A percentile compares a stretch with the other conserved stretches of the same genome.
These are phyloP conservation scores for Didymella pinodella DNA, from an alignment of 2,329 filamentous ascomycete species.

Conservation along the genomic window DNA sequence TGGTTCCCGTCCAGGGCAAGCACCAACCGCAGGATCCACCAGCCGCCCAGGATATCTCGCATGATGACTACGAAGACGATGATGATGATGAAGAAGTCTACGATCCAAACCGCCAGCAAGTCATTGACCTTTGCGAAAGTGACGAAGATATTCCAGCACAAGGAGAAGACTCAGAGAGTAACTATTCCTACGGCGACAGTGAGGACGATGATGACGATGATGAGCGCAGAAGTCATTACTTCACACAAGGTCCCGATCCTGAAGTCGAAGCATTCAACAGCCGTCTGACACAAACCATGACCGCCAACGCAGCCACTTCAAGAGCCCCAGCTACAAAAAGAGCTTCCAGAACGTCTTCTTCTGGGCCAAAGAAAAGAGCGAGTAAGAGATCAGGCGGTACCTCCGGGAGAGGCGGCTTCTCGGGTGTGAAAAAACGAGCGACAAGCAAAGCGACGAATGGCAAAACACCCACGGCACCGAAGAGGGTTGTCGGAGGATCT, in stretches of 20 bases:
- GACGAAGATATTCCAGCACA: constrained; percentile 34
- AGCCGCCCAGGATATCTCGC: constrained; percentile 44
- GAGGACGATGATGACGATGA: constrained; percentile 29
- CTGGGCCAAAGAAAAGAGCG: constrained; percentile 29
- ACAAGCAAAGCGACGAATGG: constrained; percentile 23
- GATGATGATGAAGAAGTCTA: constrained; percentile 49
- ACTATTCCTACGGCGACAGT: constrained; percentile 33
- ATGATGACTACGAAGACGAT: constrained; percentile 48
- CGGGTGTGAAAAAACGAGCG: constrained; percentile 32
- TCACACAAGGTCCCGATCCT: constrained; percentile 36
- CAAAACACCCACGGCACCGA: constrained; percentile 19
- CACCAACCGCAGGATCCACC: constrained; percentile 22
- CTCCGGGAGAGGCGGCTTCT: constrained; percentile 21
- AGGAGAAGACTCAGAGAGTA: constrained; percentile 27
- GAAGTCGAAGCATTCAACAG: constrained; percentile 44
- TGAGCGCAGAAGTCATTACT: constrained; percentile 41
- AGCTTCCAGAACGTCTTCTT: constrained; percentile 26
- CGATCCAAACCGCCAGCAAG: constrained; percentile 60
- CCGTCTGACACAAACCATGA: constrained; percentile 33
- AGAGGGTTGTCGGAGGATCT: constrained; percentile 23
- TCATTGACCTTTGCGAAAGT: constrained; percentile 57
- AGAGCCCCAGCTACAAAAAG: constrained; percentile 25
- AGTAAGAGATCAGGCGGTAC: constrained; percentile 31
- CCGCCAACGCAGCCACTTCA: constrained; percentile 23
- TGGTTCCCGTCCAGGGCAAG: constrained; percentile 28